phyloP scores from a whole-genome alignment of 2,329 filamentous ascomycete genomes.

The Cladosporium austrohemisphaericum region DNA sequence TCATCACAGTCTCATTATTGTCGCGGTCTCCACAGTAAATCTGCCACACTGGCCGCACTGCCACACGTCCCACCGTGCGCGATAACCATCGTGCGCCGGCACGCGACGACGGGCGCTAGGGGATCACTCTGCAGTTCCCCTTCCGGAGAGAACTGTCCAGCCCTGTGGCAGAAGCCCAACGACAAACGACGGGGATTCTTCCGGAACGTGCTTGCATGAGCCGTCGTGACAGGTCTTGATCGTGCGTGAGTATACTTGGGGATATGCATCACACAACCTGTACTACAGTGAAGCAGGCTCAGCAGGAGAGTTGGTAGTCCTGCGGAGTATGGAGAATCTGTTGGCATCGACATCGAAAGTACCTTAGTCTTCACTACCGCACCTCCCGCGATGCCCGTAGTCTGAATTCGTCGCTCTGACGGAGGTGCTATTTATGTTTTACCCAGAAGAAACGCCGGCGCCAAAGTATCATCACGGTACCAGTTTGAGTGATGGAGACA shows the following conservation, averaged over 20 bases:
- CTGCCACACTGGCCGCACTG: slow-evolving; percentile 7
- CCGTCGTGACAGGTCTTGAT: neutral
- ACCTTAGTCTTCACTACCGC: too few species aligned
- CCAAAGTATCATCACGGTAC: neutral
- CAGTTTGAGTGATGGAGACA: too few species aligned
- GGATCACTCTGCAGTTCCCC: slow-evolving; percentile 13
- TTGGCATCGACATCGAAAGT: too few species aligned
- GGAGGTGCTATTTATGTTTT: neutral
- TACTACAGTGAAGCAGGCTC: too few species aligned
- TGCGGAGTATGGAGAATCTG: too few species aligned
- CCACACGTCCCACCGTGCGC: slow-evolving; percentile 9
- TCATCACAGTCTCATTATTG: neutral
- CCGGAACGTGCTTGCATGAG: neutral
- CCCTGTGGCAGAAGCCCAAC: slow-evolving; percentile 6
- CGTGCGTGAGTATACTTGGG: too few species aligned
- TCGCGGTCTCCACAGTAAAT: slow-evolving; percentile 13
- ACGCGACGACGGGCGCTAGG: slow-evolving; percentile 3
- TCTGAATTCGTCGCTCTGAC: neutral
- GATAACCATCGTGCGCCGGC: neutral
- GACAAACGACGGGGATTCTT: slow-evolving; percentile 1
- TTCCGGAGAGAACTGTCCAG: too few species aligned
- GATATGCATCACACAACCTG: too few species aligned
- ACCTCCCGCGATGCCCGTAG: neutral
- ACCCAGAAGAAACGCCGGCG: neutral
- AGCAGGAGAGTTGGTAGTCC: too few species aligned